Base-by-base conservation (phyloP, 257 asterid species). In the Thymus mandschuricus region DNA sequence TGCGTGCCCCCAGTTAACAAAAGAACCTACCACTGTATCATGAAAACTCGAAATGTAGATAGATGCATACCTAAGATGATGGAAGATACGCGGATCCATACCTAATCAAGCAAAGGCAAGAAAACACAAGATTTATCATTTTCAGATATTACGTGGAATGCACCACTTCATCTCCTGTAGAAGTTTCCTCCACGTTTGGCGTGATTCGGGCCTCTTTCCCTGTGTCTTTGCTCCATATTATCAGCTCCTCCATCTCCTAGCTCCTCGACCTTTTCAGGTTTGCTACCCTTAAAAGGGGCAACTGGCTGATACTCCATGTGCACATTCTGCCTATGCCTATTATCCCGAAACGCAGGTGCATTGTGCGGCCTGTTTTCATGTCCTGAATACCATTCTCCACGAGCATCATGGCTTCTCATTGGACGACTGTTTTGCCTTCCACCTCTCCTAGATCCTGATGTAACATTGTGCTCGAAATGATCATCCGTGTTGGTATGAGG, bases 271-370 rank as follows among this genome's bases (percentile, higher is more conserved):
- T 73, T 85, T 31, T 81, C 88, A 1, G 81, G 63, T 44, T 79
- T 84, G 79, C 80, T 79, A 51, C 70, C 82, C 87, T 84, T 85
- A 64, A 69, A 50, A 10, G 82, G 84, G 51, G 90, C 96, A 10
- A 89, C 92, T 0, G 97, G 95, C 80, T 91, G 98, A 82, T 94
- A 89, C 79, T 88, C 97, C 76, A 76, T 84, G 49, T 89, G 96
- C 65, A 41, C 61, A 68, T 77, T 86, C 62, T 79, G 87, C 78
- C 89, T 77, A 69, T 59, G 95, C 70, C 90, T 91, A 38, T 38
- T 38, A 50, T 87, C 96, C 50, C 85, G 81, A 61, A 77, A 76
- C 29, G 83, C 69, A 52, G 85, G 78, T 21, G 52, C 27, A 38
- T 76, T 72, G 59, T 76, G 82, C 46, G 77, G 82, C 77, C 81